Evolutionary conservation across 2,329 filamentous ascomycete genomes (phyloP), one percentile per base, ranked within the genome.

Genomic region (Chaetomiaceae sp.): DNA sequence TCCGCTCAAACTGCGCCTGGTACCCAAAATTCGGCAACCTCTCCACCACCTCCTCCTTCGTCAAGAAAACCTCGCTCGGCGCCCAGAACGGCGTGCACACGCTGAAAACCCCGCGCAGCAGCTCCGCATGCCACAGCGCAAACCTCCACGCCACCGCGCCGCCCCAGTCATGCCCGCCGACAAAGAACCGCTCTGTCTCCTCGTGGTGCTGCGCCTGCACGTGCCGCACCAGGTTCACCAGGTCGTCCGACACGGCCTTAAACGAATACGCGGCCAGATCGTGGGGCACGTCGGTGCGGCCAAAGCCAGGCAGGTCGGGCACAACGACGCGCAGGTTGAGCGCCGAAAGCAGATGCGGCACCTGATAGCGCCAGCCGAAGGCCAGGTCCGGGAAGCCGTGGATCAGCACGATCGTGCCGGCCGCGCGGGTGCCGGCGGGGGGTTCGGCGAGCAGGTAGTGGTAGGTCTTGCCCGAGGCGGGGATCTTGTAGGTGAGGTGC

Each of bases 131-230:
- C 75, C 81, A 88, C 50, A 85, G 75, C 10, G 84, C 81, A 42
- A 84, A 68, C 42, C 88, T 79, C 74, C 88, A 95, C 42, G 84
- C 84, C 22, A 90, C 71, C 3, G 75, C 73, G 57, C 87, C 89
- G 63, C 91, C 91, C 87, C 91, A 96, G 67, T 97, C 91, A 68
- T 96, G 91, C 7, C 89, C 91, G 39, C 89, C 88, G 12, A 96
- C 75, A 47, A 96, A 83, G 59, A 95, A 84, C 46, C 68, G 29
- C 11, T 10, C 26, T 5, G 6, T 24, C 7, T 35, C 38, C 4
- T 3, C 22, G 14, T 40, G 42, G 6, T 3, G 36, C 74, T 87
- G 94, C 44, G 84, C 83, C 33, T 88, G 72, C 22, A 72, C 67
- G 52, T 83, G 74, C 49, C 68, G 69, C 6, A 84, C 80, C 19